These are phyloP conservation scores for Rhinocladiella similis DNA, from an alignment of 2,329 filamentous ascomycete genomes.

Conservation along the genomic window DNA sequence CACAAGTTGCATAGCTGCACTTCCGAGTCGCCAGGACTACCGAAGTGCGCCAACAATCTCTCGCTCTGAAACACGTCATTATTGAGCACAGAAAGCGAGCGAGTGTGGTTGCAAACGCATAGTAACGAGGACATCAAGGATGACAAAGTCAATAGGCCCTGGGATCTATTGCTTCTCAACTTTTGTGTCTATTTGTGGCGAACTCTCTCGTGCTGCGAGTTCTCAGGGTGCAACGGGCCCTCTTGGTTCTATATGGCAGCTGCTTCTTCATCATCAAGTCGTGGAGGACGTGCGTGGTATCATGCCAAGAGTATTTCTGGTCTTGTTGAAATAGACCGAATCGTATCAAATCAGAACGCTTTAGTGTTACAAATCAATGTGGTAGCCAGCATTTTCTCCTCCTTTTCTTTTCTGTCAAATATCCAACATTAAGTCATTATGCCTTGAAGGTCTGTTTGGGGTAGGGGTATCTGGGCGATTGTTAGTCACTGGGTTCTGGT, in stretches of 20 bases:
- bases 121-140: background rate
- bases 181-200: background rate
- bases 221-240: background rate
- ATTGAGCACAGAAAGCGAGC: no score
- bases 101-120: no score
- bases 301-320: conserved; percentile 14
- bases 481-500: background rate
- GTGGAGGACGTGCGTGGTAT: conserved; percentile 29
- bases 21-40: no score
- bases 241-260: conserved; percentile 6
- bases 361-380: conserved; percentile 15
- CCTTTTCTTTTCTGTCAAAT: background rate
- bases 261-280: conserved; percentile 22
- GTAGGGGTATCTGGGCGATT: conserved; percentile 66
- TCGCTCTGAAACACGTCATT: no score
- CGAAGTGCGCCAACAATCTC: no score
- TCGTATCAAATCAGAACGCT: conserved; percentile 19
- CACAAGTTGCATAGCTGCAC: no score
- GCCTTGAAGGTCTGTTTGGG: conserved; percentile 74
- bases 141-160: background rate
- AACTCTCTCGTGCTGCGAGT: background rate
- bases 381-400: background rate
- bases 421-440: conserved; percentile 28
- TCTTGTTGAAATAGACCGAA: conserved; percentile 30
- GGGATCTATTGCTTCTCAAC: background rate